Evolutionary conservation across 768 basidiomycete genomes (phyloP), one percentile per base, ranked within the genome.

Genomic region (Russula sp.): DNA sequence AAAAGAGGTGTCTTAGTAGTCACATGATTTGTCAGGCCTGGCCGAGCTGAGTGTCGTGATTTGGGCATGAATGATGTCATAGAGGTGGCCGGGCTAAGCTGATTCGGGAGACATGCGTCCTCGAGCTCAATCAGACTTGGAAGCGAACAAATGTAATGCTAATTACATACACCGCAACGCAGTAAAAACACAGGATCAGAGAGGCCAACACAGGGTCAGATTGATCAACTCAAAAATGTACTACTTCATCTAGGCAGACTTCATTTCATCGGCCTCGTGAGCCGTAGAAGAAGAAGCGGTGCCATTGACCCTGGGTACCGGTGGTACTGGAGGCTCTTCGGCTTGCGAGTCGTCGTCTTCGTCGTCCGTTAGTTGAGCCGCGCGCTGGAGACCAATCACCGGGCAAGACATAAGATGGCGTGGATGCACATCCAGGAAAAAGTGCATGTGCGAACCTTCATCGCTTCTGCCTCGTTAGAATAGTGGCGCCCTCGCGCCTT

Each of bases 391-490:
- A 66, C 58, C 54, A n/a, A 55, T 60, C 58, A 64, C 54, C 58
- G 54, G 18, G 54, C 52, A 68, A 62, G 62, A 47, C 67, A 62
- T 58, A 59, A 51, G 39, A 55, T 18, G 56, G 40, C 47, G 47
- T 39, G 35, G 22, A 66, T n/a, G 44, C 44, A 52, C 32, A 49
- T 56, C 62, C 60, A n/a, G 7, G 27, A 42, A 13, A 40, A 55
- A 22, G 4, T 18, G 32, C 48, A 50, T 44, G 47, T 51, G 53
- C 73, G 51, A 74, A 88, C 91, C 84, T 93, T 93, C 92, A 94
- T 93, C 18, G 91, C 92, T 71, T 93, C 89, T 1, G 89, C 92
- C 71, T 94, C 92, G 55, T 94, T 93, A 6, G 91, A 92, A 69
- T 94, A 94, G 70, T 94, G 92, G 59, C 89, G 79, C 58, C 88